Evolutionary conservation across 306 rosid genomes (phyloP), one percentile per base, ranked within the genome.

Genomic region (Pyrus betulifolia): DNA sequence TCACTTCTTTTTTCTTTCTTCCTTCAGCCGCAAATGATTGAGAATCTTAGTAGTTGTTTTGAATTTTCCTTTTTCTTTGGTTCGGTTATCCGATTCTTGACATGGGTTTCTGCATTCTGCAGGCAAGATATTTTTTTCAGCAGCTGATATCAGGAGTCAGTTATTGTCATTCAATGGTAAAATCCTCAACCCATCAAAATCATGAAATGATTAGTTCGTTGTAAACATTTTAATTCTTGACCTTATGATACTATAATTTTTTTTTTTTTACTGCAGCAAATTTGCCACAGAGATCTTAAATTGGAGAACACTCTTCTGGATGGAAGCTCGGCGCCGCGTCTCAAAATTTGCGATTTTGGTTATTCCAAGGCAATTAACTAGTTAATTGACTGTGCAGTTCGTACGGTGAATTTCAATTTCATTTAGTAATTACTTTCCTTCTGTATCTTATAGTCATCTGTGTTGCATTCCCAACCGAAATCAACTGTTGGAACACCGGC

Each of bases 401-500:
- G 28, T 6, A 19, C 5, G 0, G 55, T n/a, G 49, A 57, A 66
- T 22, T 57, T 52, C 31, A 40, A 25, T 72, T 33, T 1, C 22
- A 35, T 45, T 44, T 74, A 40, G 63, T 22, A 71, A 77, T 23
- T 54, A 44, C 21, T 12, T 69, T 65, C 70, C 14, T 82, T 38
- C 45, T 68, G 61, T 28, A 51, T 70, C 78, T 58, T 81, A 44
- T 86, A 96, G 99, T 96, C 99, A 58, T 92, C 99, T 52, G 96
- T 92, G 80, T 80, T 96, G 66, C 98, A 96, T 84, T 96, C 99
- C 45, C 99, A 96, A 80, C 99, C 99, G 33, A 96, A 96, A 89
- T 96, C 99, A 22, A 92, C 99, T 0, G 99, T 96, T 54, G 99
- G 99, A 84, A 96, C 99, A 74, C 99, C 99, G 8, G 99, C 99